Base-by-base conservation (phyloP, 192 early-diverging fungal species). In the Coemansia interrupta region DNA sequence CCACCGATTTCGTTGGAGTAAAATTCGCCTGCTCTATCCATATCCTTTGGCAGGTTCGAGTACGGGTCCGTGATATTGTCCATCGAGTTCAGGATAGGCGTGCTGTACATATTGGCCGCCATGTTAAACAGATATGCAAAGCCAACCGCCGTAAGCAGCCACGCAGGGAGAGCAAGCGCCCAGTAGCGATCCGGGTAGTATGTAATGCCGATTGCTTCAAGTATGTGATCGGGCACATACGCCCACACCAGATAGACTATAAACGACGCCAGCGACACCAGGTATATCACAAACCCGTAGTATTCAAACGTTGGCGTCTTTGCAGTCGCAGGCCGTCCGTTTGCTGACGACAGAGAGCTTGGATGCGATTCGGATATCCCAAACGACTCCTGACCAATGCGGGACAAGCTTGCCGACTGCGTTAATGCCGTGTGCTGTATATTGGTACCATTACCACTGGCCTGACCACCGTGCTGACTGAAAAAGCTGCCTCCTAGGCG, bases 111-210 rank as follows among this genome's bases (percentile, higher is more conserved):
- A 66, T 90, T 93, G 28, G 84, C 81, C 17, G 86, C 86, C 56
- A 89, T 84, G 67, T 88, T 92, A 52, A 88, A 83, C 15, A 88
- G 53, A 44, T 85, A 84, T 17, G 87, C 86, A 55, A 91, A 92
- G 15, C 84, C 84, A 1, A 94, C 82, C 9, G 87, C 74, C 0
- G 86, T 85, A 59, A 90, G 72, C 30, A 88, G 64, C 85, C 87
- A 93, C 4, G 90, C 80, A 8, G 94, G 94, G 44, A 94, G 62
- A 2, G 85, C 87, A 36, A 92, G 67, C 9, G 90, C 88, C 92
- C 91, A 93, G 62, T 90, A 88, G 62, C 88, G 82, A 68, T 85
- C 84, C 0, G 93, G 93, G 60, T 91, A 93, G 65, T 94, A 96
- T 4, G 89, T 89, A 39, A 93, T 88, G 0, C 89, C 88, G 26